These are phyloP conservation scores for Chlorella sp. DNA, from an alignment of 139 green algal species.

Conservation along the genomic window DNA sequence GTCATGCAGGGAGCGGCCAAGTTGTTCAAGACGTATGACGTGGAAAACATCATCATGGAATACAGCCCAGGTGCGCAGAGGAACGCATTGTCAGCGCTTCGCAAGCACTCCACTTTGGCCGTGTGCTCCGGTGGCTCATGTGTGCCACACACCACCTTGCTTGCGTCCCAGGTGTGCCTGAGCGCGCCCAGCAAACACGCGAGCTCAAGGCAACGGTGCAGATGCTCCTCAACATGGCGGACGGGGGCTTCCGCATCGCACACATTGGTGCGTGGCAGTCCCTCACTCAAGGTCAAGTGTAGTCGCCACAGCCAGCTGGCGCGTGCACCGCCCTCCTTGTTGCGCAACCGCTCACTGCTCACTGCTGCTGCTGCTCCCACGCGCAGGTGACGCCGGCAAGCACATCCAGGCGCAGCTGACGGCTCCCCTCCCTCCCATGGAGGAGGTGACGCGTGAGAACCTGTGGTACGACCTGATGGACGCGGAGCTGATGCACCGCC, in stretches of 20 bases:
- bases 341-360: too few species aligned
- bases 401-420: neutral
- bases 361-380: too few species aligned
- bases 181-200: conserved; percentile 16
- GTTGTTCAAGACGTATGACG: conserved; percentile 12
- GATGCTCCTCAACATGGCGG: conserved; percentile 44
- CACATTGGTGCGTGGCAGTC: conserved; percentile 33
- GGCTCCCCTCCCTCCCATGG: neutral
- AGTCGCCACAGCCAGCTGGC: too few species aligned
- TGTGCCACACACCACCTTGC: too few species aligned
- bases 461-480: conserved; percentile 54
- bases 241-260: conserved; percentile 34
- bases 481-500: conserved; percentile 16
- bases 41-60: conserved; percentile 62
- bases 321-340: too few species aligned
- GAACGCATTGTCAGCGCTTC: too few species aligned
- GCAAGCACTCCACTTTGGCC: too few species aligned
- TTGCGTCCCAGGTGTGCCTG: conserved; percentile 22
- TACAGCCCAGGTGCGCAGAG: conserved; percentile 54
- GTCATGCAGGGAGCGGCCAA: conserved; percentile 20
- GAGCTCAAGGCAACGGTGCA: conserved; percentile 13
- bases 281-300: too few species aligned
- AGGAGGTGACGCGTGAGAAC: conserved; percentile 40
- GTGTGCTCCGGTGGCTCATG: too few species aligned
- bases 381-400: neutral